Evolutionary conservation across 2,329 filamentous ascomycete genomes (phyloP).

Genomic region (Cladosporium velox): DNA sequence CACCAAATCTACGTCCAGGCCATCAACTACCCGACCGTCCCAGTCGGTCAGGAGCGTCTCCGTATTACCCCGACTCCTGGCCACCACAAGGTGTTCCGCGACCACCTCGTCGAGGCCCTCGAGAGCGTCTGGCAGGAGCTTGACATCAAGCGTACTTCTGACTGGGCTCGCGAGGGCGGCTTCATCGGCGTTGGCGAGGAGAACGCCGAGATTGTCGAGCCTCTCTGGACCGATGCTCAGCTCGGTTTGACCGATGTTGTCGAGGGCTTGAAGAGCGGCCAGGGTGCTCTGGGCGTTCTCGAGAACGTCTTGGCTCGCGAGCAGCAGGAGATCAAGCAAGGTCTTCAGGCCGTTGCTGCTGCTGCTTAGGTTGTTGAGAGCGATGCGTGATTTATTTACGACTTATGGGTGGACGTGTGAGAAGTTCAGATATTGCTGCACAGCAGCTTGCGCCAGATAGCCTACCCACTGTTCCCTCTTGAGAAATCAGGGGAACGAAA

Average conservation of each 20-base stretch:
- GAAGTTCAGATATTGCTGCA: background rate
- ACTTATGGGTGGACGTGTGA: background rate
- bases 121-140: constrained; percentile 87
- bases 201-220: constrained; percentile 58
- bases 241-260: constrained; percentile 71
- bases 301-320: constrained; percentile 52
- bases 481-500: constrained; percentile 3
- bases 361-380: constrained; percentile 22
- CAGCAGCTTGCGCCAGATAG: constrained; percentile 12
- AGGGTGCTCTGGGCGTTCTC: constrained; percentile 48
- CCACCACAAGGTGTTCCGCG: constrained; percentile 79
- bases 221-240: constrained; percentile 92
- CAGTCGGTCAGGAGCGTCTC: constrained; percentile 94
- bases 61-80: constrained; percentile 95
- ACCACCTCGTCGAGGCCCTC: constrained; percentile 80
- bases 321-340: constrained; percentile 44
- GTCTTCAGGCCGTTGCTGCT: constrained; percentile 43
- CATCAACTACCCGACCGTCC: constrained; percentile 98
- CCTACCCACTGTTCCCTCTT: background rate
- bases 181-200: constrained; percentile 91
- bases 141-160: constrained; percentile 85
- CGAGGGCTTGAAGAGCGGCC: constrained; percentile 58
- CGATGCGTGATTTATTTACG: background rate
- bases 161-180: constrained; percentile 88
- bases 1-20: constrained; percentile 96